Evolutionary conservation across 371 early-diverging fungal species (phyloP).

Genomic region (Chytridium lagenaria): DNA sequence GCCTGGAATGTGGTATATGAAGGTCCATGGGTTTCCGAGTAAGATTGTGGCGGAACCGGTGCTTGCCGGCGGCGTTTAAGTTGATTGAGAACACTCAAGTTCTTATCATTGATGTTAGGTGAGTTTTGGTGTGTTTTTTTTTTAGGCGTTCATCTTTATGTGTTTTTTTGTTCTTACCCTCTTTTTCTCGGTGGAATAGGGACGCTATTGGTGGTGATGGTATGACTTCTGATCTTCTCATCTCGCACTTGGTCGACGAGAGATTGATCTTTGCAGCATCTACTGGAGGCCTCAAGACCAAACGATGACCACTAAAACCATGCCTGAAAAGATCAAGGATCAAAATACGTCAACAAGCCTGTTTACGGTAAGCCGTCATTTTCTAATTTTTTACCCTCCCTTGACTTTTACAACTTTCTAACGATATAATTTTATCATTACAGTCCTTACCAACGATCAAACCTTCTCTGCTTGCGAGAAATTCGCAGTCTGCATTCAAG

Average conservation of each 20-base stretch:
- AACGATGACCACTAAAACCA: constrained; percentile 2
- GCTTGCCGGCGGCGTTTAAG: constrained; percentile 18
- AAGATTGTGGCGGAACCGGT: neutral
- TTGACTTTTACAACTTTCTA: too few species aligned
- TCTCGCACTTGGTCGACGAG: constrained; percentile 18
- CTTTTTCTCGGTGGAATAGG: too few species aligned
- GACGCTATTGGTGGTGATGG: constrained; percentile 23
- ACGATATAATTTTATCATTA: too few species aligned
- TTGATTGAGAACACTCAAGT: constrained; percentile 12
- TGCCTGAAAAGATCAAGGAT: constrained; percentile 10
- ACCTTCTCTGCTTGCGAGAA: constrained; percentile 32
- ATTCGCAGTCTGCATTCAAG: constrained; percentile 25
- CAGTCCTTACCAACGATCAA: constrained; percentile 17
- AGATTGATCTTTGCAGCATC: neutral
- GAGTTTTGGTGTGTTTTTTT: neutral
- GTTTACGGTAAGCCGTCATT: constrained; percentile 22
- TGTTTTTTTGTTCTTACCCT: too few species aligned
- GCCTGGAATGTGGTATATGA: constrained; percentile 11
- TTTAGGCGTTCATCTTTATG: neutral
- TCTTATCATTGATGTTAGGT: constrained; percentile 32
- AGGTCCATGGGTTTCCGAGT: neutral
- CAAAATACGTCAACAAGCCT: constrained; percentile 24
- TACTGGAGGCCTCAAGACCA: constrained; percentile 31
- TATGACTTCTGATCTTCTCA: constrained; percentile 5
- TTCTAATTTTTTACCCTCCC: too few species aligned